Percentiles rank a stretch among this genome's conserved stretches.
Conservation (phyloP, 202 grass and related monocot genomes). For the Hordeum pubiflorum region DNA sequence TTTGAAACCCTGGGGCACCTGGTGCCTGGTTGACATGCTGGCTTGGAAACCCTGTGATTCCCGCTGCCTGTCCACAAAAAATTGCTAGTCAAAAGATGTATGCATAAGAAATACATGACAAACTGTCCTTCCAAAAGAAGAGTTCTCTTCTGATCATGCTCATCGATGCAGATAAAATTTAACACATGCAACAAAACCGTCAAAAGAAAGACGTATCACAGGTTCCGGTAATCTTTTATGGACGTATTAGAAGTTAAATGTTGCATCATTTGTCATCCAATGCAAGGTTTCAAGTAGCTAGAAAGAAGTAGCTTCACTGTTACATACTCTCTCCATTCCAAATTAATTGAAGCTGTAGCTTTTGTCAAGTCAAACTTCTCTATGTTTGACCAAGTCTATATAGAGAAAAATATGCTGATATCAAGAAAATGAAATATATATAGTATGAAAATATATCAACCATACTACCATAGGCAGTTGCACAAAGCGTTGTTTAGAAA, state of each 20-base stretch:
- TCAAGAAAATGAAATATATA: background rate
- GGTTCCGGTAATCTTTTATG: background rate
- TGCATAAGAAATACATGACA: conserved; percentile 10
- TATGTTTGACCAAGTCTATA: background rate
- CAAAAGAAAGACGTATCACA: background rate
- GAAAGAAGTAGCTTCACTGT: background rate
- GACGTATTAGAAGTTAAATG: conserved; percentile 3
- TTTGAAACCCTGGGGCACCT: conserved; percentile 13
- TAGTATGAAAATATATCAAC: background rate
- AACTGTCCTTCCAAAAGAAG: background rate
- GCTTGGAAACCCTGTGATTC: conserved; percentile 18
- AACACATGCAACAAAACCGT: background rate
- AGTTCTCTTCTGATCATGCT: background rate
- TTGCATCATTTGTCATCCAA: background rate
- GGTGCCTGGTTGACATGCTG: conserved; percentile 24
- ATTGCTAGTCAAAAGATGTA: background rate
- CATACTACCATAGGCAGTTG: background rate
- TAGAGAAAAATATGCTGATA: too few relatives aligned
- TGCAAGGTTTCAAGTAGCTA: background rate
- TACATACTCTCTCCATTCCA: background rate
- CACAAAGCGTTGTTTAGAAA: background rate
- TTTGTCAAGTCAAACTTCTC: background rate
- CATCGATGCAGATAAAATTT: conserved; percentile 2
- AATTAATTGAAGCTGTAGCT: background rate
- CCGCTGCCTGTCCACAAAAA: background rate